These are phyloP conservation scores for Aspergillus baeticus DNA, from an alignment of 495 filamentous ascomycete species.

Conservation along the genomic window DNA sequence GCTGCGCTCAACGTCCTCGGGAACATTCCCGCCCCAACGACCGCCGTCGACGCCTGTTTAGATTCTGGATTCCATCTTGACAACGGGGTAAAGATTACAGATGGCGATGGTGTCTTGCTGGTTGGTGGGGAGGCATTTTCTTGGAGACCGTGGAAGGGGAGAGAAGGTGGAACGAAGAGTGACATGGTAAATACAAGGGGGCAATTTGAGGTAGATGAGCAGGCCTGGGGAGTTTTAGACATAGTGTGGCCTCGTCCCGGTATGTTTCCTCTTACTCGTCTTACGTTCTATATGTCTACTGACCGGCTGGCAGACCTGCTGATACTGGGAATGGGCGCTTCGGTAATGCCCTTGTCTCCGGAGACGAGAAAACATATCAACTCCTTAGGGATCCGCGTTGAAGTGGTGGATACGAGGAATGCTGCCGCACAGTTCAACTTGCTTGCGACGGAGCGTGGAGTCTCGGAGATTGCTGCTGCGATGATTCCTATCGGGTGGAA, in stretches of 20 bases:
- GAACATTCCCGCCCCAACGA: conserved; percentile 72
- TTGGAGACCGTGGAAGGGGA: conserved; percentile 75
- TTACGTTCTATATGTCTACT: no score
- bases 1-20: conserved; percentile 72
- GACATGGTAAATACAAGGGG: conserved; percentile 70
- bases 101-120: conserved; percentile 68
- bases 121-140: conserved; percentile 82
- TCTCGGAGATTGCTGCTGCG: conserved; percentile 79
- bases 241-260: conserved; percentile 89
- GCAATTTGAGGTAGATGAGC: conserved; percentile 73
- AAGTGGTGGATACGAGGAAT: conserved; percentile 90
- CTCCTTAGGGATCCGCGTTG: conserved; percentile 77
- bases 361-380: conserved; percentile 69
- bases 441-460: conserved; percentile 78
- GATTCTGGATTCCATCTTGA: conserved; percentile 25
- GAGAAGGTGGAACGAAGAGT: conserved; percentile 36
- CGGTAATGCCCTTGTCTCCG: conserved; percentile 72
- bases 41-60: conserved; percentile 66
- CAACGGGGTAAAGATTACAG: conserved; percentile 66
- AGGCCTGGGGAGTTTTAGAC: conserved; percentile 72
- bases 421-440: conserved; percentile 90
- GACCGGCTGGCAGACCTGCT: no score
- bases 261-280: conserved; percentile 40
- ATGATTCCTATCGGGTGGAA: conserved; percentile 84
- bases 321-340: conserved; percentile 79